These are phyloP conservation scores for Cyclostephanos tholiformis DNA, from an alignment of 108 stramenopile genomes.

Conservation along the genomic window DNA sequence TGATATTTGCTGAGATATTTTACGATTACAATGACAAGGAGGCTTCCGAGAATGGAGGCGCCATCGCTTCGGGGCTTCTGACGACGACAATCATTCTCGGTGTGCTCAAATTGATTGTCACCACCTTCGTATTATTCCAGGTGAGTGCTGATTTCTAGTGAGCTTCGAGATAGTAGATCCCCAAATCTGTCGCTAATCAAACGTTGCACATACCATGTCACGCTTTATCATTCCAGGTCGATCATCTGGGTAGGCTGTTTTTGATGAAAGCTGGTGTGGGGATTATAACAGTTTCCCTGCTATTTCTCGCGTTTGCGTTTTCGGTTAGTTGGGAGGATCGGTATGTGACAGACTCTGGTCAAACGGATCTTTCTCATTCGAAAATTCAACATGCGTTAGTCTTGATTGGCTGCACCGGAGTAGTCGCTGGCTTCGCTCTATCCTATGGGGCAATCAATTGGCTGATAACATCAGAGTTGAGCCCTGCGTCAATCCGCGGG, in stretches of 20 bases:
- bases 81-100: conserved; percentile 63
- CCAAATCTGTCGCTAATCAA: neutral
- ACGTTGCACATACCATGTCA: neutral
- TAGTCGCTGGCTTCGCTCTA: conserved; percentile 56
- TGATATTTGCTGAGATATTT: conserved; percentile 55
- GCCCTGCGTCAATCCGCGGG: conserved; percentile 56
- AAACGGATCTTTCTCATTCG: conserved; percentile 34
- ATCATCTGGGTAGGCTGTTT: conserved; percentile 53
- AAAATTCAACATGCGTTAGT: conserved; percentile 35
- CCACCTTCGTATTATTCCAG: conserved; percentile 51
- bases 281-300: conserved; percentile 44
- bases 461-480: conserved; percentile 59
- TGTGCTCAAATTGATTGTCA: conserved; percentile 56
- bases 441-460: conserved; percentile 66
- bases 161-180: neutral
- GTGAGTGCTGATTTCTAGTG: conserved; percentile 13
- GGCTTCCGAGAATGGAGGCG: conserved; percentile 31
- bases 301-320: conserved; percentile 45
- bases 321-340: conserved; percentile 15
- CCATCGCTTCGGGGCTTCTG: conserved; percentile 30
- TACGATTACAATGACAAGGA: conserved; percentile 43
- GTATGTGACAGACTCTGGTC: conserved; percentile 17
- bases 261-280: conserved; percentile 54
- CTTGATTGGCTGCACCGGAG: conserved; percentile 48
- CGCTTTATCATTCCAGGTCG: conserved; percentile 46